These are phyloP conservation scores for Salmacisia buchloeana DNA, from an alignment of 1,284 basidiomycete genomes.

Conservation along the genomic window DNA sequence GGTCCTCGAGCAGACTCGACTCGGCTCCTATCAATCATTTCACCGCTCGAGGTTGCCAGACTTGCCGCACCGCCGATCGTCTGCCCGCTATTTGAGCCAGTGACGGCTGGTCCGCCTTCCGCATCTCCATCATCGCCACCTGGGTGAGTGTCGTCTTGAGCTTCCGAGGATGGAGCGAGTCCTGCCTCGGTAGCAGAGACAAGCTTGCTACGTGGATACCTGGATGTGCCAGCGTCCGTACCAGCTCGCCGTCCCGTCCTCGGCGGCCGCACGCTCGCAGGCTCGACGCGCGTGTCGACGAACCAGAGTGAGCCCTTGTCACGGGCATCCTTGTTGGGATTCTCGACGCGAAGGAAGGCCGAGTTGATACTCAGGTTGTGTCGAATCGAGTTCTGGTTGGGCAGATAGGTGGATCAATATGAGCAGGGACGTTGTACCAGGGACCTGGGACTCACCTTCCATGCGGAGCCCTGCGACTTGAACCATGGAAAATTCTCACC, in stretches of 20 bases:
- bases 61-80: no score
- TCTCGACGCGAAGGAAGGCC: background rate
- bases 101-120: no score
- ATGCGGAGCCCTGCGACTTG: background rate
- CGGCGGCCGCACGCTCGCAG: background rate
- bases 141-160: background rate
- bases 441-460: background rate
- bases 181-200: conserved; percentile 3
- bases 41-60: no score
- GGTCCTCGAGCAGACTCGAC: no score
- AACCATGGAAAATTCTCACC: conserved; percentile 4
- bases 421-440: background rate
- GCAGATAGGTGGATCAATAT: background rate
- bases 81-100: no score
- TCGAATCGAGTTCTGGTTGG: conserved; percentile 3
- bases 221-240: background rate
- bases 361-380: conserved; percentile 8
- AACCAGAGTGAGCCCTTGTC: conserved; percentile 6
- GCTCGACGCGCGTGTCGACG: background rate
- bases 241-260: background rate
- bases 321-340: background rate
- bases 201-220: background rate
- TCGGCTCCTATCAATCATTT: no score
- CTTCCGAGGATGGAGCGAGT: background rate
- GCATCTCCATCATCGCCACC: background rate